A percentile compares a stretch with the other conserved stretches of the same genome.
phyloP scores from a whole-genome alignment of 768 basidiomycete genomes.

The Coprinopsis strossmayeri region DNA sequence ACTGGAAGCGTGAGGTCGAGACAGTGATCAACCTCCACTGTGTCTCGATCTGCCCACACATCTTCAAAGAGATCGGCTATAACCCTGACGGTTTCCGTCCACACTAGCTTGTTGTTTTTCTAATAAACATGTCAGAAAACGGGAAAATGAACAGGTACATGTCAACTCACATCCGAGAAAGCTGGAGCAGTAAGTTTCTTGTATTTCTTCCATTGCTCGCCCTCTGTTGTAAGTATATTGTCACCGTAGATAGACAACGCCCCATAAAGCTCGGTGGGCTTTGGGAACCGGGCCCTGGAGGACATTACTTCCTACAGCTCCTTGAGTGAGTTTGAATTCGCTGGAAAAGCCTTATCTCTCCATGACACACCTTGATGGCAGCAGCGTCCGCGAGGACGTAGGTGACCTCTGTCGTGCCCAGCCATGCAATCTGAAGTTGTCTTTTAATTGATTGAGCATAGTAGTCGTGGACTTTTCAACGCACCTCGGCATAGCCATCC shows the following conservation, averaged over 20 bases:
- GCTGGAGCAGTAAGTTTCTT: slow-evolving; percentile 51
- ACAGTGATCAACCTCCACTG: slow-evolving; percentile 34
- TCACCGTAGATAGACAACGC: slow-evolving; percentile 41
- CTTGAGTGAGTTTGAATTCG: not conserved
- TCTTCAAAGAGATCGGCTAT: slow-evolving; percentile 34
- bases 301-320: slow-evolving; percentile 36
- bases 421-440: no score
- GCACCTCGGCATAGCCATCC: not conserved
- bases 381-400: slow-evolving; percentile 2
- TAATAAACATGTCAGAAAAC: slow-evolving; percentile 9
- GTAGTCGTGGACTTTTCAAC: no score
- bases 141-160: no score
- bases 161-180: slow-evolving; percentile 44
- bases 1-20: slow-evolving; percentile 47
- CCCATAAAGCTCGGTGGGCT: slow-evolving; percentile 37
- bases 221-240: slow-evolving; percentile 56
- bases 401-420: not conserved
- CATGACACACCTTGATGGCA: not conserved
- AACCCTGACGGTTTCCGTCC: slow-evolving; percentile 36
- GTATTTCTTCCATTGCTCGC: slow-evolving; percentile 57
- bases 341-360: no score
- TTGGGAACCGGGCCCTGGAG: slow-evolving; percentile 45
- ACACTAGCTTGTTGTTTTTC: slow-evolving; percentile 40
- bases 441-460: no score
- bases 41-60: slow-evolving; percentile 35